These are phyloP conservation scores for Yarrowia osloensis DNA, from an alignment of 805 yeast genomes.

Conservation along the genomic window DNA sequence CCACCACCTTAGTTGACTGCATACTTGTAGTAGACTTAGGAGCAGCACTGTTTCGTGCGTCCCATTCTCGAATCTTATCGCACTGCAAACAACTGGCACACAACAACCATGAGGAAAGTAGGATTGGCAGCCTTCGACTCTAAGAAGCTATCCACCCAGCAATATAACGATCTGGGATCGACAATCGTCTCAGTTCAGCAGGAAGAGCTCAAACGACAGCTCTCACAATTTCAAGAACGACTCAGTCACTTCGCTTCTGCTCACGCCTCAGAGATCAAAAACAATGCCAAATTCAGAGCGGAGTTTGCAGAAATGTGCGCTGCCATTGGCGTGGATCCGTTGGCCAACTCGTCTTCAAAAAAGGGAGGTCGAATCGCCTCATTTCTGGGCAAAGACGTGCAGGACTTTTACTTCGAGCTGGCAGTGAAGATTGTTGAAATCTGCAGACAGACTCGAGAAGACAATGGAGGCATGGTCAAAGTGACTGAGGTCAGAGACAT, in stretches of 20 bases:
- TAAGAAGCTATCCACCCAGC: constrained; percentile 44
- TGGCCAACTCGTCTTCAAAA: constrained; percentile 45
- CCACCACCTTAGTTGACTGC: neutral
- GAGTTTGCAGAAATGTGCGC: constrained; percentile 77
- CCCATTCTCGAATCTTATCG: constrained; percentile 10
- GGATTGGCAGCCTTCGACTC: constrained; percentile 53
- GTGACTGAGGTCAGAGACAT: constrained; percentile 53
- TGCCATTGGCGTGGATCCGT: constrained; percentile 82
- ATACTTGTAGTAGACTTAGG: neutral
- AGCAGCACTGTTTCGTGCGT: neutral
- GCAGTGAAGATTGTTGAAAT: constrained; percentile 75
- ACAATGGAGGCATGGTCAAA: constrained; percentile 81
- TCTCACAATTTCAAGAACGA: constrained; percentile 74
- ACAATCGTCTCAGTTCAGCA: constrained; percentile 55
- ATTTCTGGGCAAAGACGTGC: constrained; percentile 43
- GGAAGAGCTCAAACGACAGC: constrained; percentile 65
- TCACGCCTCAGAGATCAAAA: constrained; percentile 66
- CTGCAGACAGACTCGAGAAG: constrained; percentile 65
- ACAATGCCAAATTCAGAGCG: constrained; percentile 63
- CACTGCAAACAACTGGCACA: neutral
- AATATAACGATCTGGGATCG: constrained; percentile 55
- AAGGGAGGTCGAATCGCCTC: constrained; percentile 44
- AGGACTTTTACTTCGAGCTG: constrained; percentile 65
- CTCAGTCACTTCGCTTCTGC: constrained; percentile 72
- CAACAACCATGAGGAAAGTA: constrained; percentile 45